phyloP scores from a whole-genome alignment of 2,329 filamentous ascomycete species.

The Cadophora luteo-olivacea region DNA sequence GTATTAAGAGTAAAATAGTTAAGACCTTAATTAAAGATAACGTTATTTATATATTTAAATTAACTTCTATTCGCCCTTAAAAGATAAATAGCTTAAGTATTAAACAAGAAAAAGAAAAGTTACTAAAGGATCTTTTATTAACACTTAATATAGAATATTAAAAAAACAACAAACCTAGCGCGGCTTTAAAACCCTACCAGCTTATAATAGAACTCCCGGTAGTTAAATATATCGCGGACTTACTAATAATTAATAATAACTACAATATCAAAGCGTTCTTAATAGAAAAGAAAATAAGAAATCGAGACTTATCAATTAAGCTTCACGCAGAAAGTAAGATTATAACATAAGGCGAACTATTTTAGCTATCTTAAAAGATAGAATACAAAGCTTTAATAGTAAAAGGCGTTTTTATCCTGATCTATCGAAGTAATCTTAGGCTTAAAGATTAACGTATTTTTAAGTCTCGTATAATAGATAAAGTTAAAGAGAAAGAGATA shows the following conservation, averaged over 20 bases:
- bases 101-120: background rate
- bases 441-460: background rate
- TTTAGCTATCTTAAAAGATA: background rate
- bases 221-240: background rate
- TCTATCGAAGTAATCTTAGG: background rate
- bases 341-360: background rate
- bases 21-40: background rate
- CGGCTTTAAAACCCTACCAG: too few relatives aligned
- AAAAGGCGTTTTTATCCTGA: background rate
- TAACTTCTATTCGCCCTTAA: background rate
- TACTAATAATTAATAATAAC: background rate
- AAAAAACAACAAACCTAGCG: too few relatives aligned
- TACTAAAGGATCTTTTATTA: background rate
- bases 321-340: background rate
- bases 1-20: background rate
- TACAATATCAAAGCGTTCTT: background rate
- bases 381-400: background rate
- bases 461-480: background rate
- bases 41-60: background rate
- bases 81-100: background rate
- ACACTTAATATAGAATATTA: background rate
- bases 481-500: background rate
- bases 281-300: background rate
- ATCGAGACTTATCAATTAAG: background rate
- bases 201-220: too few relatives aligned